Base-by-base conservation (phyloP, 1,284 basidiomycete genomes). In the Rugosomyces carneus region DNA sequence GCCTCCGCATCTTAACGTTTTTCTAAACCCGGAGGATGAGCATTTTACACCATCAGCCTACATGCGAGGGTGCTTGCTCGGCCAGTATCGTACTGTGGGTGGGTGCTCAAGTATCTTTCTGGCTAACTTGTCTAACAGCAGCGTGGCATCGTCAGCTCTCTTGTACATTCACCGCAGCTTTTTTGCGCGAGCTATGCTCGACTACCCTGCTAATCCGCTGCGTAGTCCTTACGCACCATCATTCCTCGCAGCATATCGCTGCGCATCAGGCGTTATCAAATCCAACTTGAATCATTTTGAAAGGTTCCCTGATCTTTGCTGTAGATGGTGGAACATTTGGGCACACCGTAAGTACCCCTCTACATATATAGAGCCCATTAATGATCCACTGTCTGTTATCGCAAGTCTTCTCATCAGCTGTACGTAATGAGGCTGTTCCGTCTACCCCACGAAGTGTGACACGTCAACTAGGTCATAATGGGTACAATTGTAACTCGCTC, bases 211-310 rank as follows among this genome's bases (percentile, higher is more conserved):
- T 9, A 81, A 81, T 52, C 79, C 80, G 11, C 63, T 81, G 15
- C 69, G 76, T 34, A 81, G 80, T 53, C 75, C 76, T 5, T 82
- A 76, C 48, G 77, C 80, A 2, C 80, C 79, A 0, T 81, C 79
- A 2, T 81, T 80, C 55, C 66, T 81, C 21, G 78, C 80, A 8
- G 73, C 78, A 35, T 81, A 80, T 55, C 68, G 78, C 50, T 78
- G 76, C 53, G 78, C 78, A 19, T 80, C 78, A 15, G 70, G 71
- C n/a, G 67, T 72, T 11, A 76, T 80, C 49, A 79, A 78, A 59
- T 68, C 70, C 1, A 70, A 61, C 49, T 52, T 71, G 26, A 68
- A 74, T 48, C 73, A 77, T 51, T 73, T 68, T 43, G 73, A 78
- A 40, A 66, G 72, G 50, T 75, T 75, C 44, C 77, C 78, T 2